Percentiles rank a stretch among this genome's conserved stretches.
Evolutionary conservation across 1,139 yeast genomes (phyloP).

Genomic region (Entelexis paramagnoliae): DNA sequence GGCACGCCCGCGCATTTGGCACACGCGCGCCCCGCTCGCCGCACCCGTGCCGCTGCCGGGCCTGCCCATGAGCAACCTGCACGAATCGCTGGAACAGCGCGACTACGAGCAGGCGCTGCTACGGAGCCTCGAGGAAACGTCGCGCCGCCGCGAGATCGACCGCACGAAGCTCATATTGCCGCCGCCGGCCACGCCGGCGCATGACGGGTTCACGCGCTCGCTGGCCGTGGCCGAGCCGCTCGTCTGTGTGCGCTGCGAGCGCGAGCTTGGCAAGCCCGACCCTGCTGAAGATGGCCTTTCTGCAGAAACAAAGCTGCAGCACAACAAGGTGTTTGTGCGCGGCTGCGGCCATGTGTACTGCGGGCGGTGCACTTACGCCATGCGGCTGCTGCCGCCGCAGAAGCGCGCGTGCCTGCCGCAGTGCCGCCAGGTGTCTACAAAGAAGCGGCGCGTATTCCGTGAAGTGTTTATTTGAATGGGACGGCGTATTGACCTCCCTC

Average conservation of each 20-base stretch:
- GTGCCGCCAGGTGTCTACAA: slow-evolving; percentile 7
- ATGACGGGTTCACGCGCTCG: slow-evolving; percentile 12
- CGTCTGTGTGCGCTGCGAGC: slow-evolving; percentile 15
- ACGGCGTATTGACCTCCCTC: too few species aligned
- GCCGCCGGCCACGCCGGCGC: slow-evolving; percentile 10
- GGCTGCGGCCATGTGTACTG: slow-evolving; percentile 22
- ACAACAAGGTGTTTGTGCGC: slow-evolving; percentile 15
- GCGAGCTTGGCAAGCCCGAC: slow-evolving; percentile 12
- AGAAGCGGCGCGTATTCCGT: slow-evolving; percentile 6
- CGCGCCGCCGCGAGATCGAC: slow-evolving; percentile 5
- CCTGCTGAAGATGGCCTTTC: neutral
- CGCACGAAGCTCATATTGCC: slow-evolving; percentile 3
- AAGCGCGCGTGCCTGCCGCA: slow-evolving; percentile 12
- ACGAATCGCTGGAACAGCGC: slow-evolving; percentile 1
- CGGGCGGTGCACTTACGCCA: slow-evolving; percentile 15
- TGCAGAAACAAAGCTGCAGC: neutral
- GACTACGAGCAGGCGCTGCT: slow-evolving; percentile 10
- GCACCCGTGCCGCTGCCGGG: slow-evolving; percentile 1
- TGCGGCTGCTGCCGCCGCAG: slow-evolving; percentile 1
- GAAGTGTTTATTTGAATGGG: slow-evolving; percentile 13
- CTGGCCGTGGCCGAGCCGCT: slow-evolving; percentile 5
- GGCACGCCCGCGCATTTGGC: neutral
- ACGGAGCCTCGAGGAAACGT: slow-evolving; percentile 11
- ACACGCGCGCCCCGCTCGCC: neutral
- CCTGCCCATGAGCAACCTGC: neutral